Conservation (phyloP, 768 basidiomycete species). For the Polyporus arcularius region DNA sequence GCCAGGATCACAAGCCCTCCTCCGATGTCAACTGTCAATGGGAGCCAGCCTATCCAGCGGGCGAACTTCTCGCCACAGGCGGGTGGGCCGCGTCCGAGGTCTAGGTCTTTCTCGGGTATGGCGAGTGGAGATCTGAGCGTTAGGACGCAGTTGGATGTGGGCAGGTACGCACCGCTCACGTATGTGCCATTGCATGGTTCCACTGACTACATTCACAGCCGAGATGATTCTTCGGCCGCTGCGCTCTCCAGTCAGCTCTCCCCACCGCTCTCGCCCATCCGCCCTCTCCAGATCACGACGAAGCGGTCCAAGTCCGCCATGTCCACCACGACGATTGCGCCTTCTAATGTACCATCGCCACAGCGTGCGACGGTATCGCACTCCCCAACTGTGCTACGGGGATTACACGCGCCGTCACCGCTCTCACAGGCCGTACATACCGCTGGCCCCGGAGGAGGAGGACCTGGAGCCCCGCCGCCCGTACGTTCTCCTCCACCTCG, state of each 20-base stretch:
- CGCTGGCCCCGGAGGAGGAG: constrained; percentile 17
- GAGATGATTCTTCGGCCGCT: constrained; percentile 2
- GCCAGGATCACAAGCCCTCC: background rate
- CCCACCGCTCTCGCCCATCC: constrained; percentile 5
- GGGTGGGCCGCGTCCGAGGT: constrained; percentile 52
- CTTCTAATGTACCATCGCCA: constrained; percentile 24
- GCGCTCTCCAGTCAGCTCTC: background rate
- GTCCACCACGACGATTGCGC: constrained; percentile 14
- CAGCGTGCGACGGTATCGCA: constrained; percentile 31
- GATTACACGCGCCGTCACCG: constrained; percentile 42
- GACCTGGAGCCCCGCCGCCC: constrained; percentile 7
- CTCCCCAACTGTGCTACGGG: constrained; percentile 19
- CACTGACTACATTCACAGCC: background rate
- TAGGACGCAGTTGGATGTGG: constrained; percentile 6
- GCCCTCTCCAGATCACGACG: constrained; percentile 19
- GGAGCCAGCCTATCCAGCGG: constrained; percentile 41
- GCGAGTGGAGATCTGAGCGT: constrained; percentile 34
- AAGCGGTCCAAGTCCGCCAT: constrained; percentile 26
- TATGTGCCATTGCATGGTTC: background rate
- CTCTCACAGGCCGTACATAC: constrained; percentile 46
- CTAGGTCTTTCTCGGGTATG: constrained; percentile 77
- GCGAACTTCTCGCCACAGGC: constrained; percentile 66
- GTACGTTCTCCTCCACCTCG: constrained; percentile 21
- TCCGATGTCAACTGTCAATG: background rate
- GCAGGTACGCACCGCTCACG: constrained; percentile 19